Base-by-base conservation (phyloP, 331 rosid genomes). In the Malus hybrid region DNA sequence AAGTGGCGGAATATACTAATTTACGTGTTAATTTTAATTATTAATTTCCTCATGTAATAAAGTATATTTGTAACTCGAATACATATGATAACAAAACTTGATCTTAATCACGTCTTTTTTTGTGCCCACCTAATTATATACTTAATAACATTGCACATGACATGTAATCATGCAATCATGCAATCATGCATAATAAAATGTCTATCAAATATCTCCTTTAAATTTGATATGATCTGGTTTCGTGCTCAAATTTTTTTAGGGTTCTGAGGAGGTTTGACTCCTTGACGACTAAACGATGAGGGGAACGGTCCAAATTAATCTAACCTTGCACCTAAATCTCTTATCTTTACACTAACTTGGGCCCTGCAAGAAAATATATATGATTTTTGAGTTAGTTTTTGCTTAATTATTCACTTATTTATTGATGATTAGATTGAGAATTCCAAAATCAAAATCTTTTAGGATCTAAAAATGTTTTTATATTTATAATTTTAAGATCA, bases 371-470 rank as follows among this genome's bases (percentile, higher is more conserved):
- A 42, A 42, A 42, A 42, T 10, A 42, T 42, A 42, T 42, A 42
- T 42, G 48, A 10, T 42, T 42, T 42, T 42, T 42, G 48, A 10
- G 48, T 42, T 42, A 42, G 48, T 42, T 10, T 10, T 42, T 42
- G 14, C 48, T 42, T 42, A 42, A 1, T 42, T 42, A 10, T 42
- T 42, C 14, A 42, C 48, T 42, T 10, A 42, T 16, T 64, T 16
- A 42, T 16, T 32, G 13, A 33, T 28, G 7, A 63, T 54, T 72
- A 70, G 76, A 69, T 69, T 69, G 72, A 71, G 78, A 85, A 50
- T 56, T 85, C 90, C 86, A 85, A 82, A 82, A 74, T 66, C 69
- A 70, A 82, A 83, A 88, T 86, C 93, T 86, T 85, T 75, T 72
- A 80, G 24, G 86, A 88, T 88, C 88, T 74, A 69, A 65, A 73